Base-by-base conservation (phyloP, 768 basidiomycete genomes). In the Tylopilus vinaceipallidus region DNA sequence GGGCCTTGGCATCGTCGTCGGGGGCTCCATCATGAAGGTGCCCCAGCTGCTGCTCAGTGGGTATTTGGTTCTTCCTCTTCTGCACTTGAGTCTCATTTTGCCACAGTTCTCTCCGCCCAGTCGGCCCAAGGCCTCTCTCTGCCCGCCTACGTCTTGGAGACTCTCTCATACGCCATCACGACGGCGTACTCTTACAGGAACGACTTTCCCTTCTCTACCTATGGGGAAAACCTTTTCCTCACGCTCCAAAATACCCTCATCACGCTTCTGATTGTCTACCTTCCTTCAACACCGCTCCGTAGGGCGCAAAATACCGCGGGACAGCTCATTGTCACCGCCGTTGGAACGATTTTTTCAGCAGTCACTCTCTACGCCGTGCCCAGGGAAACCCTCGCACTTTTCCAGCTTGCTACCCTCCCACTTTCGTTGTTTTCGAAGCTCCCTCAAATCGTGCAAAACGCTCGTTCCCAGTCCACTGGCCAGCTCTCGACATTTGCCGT, bases 161-260 rank as follows among this genome's bases (percentile, higher is more conserved):
- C 95, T 0, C 74, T 90, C 24, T 80, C 91, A 1, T 97, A 97
- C 59, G 88, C 86, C 23, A 94, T 99, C 60, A 93, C 85, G 0
- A 79, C 94, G 23, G 83, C 83, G 11, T 99, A 98, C 71, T 87
- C 94, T 2, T 82, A 81, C 59, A 78, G 92, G 20, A 87, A 91
- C 62, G 68, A 75, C 20, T 98, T 95, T 70, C 93, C 97, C 0
- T 97, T 98, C 76, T 92, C 91, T 17, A 98, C 97, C 1, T 99
- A 98, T 52, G 97, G 97, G 62, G 97, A 99, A 70, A 98, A 95
- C 74, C 66, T 94, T 49, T 98, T 98, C 81, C 79, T 98, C 42
- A 84, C 91, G 26, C 62, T 93, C 50, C 93, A 95, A 70, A 93
- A 95, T 73, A 75, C 86, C 58, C 53, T 89, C 71, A 92, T 98